phyloP scores from a whole-genome alignment of 352 stramenopile species.

The Globisporangium mamillatum region DNA sequence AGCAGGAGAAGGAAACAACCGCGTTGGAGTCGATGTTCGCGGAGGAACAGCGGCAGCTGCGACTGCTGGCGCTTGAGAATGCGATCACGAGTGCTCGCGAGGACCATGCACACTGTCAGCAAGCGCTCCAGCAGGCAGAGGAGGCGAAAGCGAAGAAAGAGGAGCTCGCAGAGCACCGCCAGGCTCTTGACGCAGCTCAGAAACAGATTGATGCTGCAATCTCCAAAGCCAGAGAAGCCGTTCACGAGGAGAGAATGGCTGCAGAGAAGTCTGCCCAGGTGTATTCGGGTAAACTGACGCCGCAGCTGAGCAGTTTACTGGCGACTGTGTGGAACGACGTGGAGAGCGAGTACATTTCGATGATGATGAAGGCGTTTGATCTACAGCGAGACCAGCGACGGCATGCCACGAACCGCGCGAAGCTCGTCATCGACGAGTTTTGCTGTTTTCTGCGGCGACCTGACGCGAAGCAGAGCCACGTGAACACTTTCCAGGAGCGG shows the following conservation, averaged over 20 bases:
- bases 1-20: conserved; percentile 27
- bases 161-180: conserved; percentile 49
- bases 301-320: conserved; percentile 29
- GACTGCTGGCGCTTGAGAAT: conserved; percentile 31
- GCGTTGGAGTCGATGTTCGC: conserved; percentile 28
- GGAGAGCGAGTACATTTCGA: conserved; percentile 48
- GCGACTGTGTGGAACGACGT: conserved; percentile 51
- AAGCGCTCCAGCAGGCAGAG: conserved; percentile 51
- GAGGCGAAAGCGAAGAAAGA: conserved; percentile 81
- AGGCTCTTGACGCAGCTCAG: conserved; percentile 33
- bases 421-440: conserved; percentile 44
- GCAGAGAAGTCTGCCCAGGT: conserved; percentile 9
- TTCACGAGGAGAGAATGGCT: conserved; percentile 19
- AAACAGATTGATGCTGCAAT: conserved; percentile 32
- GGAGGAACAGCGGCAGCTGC: conserved; percentile 39
- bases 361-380: conserved; percentile 45
- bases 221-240: conserved; percentile 19
- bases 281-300: conserved; percentile 37
- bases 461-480: conserved; percentile 62
- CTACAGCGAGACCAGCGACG: conserved; percentile 36
- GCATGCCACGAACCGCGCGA: conserved; percentile 23
- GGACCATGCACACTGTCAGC: conserved; percentile 31
- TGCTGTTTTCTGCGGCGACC: conserved; percentile 50
- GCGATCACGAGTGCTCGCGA: conserved; percentile 39
- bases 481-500: conserved; percentile 64